Evolutionary conservation across 2,329 filamentous ascomycete species (phyloP).

Genomic region (Bipolaris oryzae): DNA sequence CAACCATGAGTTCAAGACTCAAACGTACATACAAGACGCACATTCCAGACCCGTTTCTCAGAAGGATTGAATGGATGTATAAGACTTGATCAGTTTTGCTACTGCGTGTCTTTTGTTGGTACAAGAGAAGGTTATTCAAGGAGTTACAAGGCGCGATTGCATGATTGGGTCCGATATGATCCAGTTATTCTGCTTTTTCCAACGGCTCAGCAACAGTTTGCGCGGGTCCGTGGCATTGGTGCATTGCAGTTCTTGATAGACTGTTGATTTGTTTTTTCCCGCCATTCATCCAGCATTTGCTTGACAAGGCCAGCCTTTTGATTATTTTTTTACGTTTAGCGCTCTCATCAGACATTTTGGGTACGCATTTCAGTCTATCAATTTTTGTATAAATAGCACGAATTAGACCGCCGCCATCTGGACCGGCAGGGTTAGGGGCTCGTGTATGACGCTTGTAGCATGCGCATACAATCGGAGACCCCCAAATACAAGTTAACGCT

Average conservation of each 20-base stretch:
- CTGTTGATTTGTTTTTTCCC: background rate
- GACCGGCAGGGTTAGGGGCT: constrained; percentile 7
- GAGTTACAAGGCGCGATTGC: constrained; percentile 6
- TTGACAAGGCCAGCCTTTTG: background rate
- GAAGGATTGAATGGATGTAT: background rate
- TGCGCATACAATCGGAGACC: constrained; percentile 8
- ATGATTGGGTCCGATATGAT: constrained; percentile 8
- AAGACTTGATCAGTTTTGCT: background rate
- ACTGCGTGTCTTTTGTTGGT: background rate
- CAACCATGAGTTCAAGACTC: background rate
- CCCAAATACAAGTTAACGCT: background rate
- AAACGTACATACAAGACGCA: background rate
- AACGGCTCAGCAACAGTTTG: background rate
- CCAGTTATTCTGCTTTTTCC: background rate
- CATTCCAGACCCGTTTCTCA: background rate
- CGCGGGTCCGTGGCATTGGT: background rate
- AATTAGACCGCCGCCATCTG: constrained; percentile 4
- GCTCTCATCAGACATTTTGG: constrained; percentile 3
- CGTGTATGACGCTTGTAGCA: constrained; percentile 8
- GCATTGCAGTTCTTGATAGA: background rate
- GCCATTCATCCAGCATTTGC: background rate
- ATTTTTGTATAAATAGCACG: constrained; percentile 25
- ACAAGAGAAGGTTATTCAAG: constrained; percentile 5
- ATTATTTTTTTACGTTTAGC: constrained; percentile 6
- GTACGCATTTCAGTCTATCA: constrained; percentile 9